Percentiles rank a stretch among this genome's conserved stretches.
Conservation (phyloP, 768 basidiomycete genomes). For the Hygrocybe punicea region DNA sequence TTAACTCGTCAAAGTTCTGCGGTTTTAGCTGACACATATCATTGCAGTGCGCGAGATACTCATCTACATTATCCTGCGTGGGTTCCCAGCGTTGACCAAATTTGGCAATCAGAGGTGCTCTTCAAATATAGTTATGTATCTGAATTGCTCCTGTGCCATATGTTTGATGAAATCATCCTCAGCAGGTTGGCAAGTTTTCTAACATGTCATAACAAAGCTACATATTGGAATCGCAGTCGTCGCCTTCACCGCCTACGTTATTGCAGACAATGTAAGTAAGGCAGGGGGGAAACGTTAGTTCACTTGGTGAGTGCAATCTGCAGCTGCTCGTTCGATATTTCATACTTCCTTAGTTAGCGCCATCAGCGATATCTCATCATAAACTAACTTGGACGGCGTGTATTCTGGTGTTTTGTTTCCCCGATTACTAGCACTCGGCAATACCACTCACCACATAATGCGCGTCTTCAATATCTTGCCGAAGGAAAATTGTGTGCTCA, state of each 20-base stretch:
- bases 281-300: conserved; percentile 25
- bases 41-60: conserved; percentile 10
- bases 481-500: no score
- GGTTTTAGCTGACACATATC: conserved; percentile 3
- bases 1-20: conserved; percentile 7
- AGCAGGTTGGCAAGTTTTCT: no score
- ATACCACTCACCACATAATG: no score
- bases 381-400: no score
- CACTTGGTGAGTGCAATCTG: neutral
- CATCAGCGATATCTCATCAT: no score
- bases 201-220: no score
- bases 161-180: conserved; percentile 6
- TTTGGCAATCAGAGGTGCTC: conserved; percentile 13
- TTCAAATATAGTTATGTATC: conserved; percentile 6
- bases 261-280: conserved; percentile 65
- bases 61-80: conserved; percentile 8
- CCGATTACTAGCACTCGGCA: no score
- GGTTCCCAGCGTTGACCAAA: conserved; percentile 8
- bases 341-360: no score
- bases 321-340: neutral
- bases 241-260: conserved; percentile 88
- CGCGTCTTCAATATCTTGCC: no score
- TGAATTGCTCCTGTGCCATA: conserved; percentile 6
- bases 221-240: conserved; percentile 90
- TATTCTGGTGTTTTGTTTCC: no score